phyloP scores from a whole-genome alignment of 306 rosid genomes.

The Sophora flavescens region DNA sequence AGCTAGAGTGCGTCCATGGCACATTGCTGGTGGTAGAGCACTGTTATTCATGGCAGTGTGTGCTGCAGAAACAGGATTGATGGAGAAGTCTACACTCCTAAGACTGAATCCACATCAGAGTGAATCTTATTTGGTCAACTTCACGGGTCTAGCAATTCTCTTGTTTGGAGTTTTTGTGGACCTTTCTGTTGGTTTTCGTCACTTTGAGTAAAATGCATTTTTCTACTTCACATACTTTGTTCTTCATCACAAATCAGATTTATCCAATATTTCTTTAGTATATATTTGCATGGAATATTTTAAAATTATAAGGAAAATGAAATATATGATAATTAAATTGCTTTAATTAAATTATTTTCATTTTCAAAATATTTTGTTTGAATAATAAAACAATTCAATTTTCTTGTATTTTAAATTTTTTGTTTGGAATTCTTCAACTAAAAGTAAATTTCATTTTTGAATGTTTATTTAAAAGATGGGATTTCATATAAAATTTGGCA shows the following conservation, averaged over 20 bases:
- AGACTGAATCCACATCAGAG: neutral
- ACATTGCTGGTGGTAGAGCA: constrained; percentile 64
- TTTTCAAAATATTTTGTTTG: too few relatives aligned
- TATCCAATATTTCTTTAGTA: neutral
- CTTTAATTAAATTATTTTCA: too few relatives aligned
- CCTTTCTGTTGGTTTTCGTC: constrained; percentile 52
- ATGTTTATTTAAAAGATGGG: too few relatives aligned
- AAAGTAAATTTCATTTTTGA: too few relatives aligned
- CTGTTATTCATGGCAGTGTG: constrained; percentile 72
- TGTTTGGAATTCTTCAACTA: too few relatives aligned
- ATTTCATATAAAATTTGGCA: too few relatives aligned
- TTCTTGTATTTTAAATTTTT: too few relatives aligned
- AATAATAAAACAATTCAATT: too few relatives aligned
- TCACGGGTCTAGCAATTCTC: constrained; percentile 69
- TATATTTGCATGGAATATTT: too few relatives aligned
- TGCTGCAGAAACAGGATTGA: constrained; percentile 81
- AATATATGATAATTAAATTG: too few relatives aligned
- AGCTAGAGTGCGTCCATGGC: constrained; percentile 60
- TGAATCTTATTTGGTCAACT: constrained; percentile 63
- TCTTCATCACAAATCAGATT: neutral
- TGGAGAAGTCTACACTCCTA: constrained; percentile 63
- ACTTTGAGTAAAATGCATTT: neutral
- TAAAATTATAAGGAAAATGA: too few relatives aligned
- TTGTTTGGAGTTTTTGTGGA: constrained; percentile 80
- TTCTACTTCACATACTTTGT: neutral